Base-by-base conservation (phyloP, 768 basidiomycete species). In the Hygrophoropsis aurantiaca region DNA sequence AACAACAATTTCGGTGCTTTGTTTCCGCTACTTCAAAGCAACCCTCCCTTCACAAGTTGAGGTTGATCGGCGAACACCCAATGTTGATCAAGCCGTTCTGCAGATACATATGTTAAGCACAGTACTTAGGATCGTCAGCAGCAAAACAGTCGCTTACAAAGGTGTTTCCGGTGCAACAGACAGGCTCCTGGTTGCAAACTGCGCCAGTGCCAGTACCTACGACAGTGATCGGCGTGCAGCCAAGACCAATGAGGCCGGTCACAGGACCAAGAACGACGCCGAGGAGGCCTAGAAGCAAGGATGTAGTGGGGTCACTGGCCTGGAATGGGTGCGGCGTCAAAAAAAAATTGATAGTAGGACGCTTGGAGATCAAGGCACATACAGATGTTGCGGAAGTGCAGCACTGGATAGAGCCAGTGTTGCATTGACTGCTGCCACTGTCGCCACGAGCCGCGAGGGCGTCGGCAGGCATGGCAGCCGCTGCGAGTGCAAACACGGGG, bases 91-190 rank as follows among this genome's bases (percentile, higher is more conserved):
- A 21, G n/a, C 37, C 49, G 25, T 25, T 34, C 43, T 41, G 18
- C n/a, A 40, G 27, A 21, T 4, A n/a, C 16, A 6, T 15, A 16
- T 20, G 13, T 32, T 47, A 13, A 25, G 25, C 24, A 16, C 34
- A 9, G 36, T 19, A 30, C 13, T 37, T 37, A 18, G 38, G 19
- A 24, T 18, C 77, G 78, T 5, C 73, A 74, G 44, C 74, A 51
- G 8, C 61, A 68, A 44, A 78, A 26, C 55, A 37, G 77, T 75
- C 26, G 70, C 69, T 59, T 68, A 77, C 60, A 23, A n/a, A n/a
- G n/a, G n/a, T n/a, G n/a, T n/a, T n/a, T n/a, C n/a, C n/a, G n/a
- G n/a, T n/a, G n/a, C n/a, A n/a, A n/a, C n/a, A n/a, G n/a, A n/a
- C n/a, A n/a, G n/a, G n/a, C n/a, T n/a, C n/a, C n/a, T n/a, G n/a